Percentiles rank a stretch among this genome's conserved stretches.
Conservation (phyloP, 495 filamentous ascomycete genomes). For the Peziza echinospora region DNA sequence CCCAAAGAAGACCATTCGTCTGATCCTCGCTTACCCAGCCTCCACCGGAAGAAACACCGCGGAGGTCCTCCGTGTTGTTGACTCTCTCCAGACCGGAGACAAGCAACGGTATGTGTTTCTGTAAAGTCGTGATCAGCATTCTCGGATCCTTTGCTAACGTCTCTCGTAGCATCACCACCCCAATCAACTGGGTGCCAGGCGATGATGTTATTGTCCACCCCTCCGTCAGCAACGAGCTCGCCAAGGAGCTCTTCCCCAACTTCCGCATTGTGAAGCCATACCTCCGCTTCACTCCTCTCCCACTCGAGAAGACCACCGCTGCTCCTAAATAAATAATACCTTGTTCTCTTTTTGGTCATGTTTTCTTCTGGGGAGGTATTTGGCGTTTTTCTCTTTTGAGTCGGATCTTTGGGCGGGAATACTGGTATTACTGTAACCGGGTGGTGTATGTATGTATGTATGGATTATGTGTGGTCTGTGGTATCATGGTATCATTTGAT, state of each 20-base stretch:
- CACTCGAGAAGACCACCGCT: slow-evolving; percentile 30
- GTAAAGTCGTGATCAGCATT: no score
- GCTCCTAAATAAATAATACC: no score
- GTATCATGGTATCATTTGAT: no score
- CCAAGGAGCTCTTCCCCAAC: slow-evolving; percentile 70
- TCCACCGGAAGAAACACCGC: slow-evolving; percentile 93
- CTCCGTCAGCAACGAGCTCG: slow-evolving; percentile 62
- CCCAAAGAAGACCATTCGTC: slow-evolving; percentile 92
- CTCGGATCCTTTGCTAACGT: no score
- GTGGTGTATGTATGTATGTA: no score
- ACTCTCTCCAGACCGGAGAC: slow-evolving; percentile 92
- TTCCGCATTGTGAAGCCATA: slow-evolving; percentile 92
- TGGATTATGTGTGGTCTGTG: no score
- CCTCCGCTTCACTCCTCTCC: slow-evolving; percentile 45
- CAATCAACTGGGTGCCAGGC: slow-evolving; percentile 76
- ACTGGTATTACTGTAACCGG: no score
- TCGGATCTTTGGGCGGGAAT: no score
- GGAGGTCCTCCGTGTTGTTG: slow-evolving; percentile 84
- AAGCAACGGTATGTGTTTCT: slow-evolving; percentile 43
- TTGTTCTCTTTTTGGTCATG: no score
- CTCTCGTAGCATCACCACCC: slow-evolving; percentile 49
- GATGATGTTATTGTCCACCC: slow-evolving; percentile 96
- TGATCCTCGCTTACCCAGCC: slow-evolving; percentile 89
- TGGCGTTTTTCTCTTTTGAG: no score
- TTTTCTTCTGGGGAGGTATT: no score